These are phyloP conservation scores for Chrysanthemum seticuspe DNA, from an alignment of 129 eudicot genomes.

Conservation along the genomic window DNA sequence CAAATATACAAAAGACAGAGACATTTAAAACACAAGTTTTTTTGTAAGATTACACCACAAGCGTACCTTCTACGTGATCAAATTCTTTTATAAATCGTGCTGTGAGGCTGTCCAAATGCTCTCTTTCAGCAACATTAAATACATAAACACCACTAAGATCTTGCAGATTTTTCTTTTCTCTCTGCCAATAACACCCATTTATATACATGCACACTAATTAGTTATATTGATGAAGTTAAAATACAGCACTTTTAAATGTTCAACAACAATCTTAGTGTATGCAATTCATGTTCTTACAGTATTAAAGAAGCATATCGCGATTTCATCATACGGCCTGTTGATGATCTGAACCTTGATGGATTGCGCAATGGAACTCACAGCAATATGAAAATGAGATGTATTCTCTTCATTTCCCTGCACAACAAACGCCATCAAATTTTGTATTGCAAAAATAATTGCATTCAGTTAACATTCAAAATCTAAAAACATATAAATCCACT, in stretches of 20 bases:
- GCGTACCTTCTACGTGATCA: slow-evolving; percentile 70
- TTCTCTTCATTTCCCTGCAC: slow-evolving; percentile 68
- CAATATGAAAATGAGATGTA: slow-evolving; percentile 66
- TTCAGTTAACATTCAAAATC: not conserved
- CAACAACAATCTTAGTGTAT: slow-evolving; percentile 10
- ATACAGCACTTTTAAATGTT: not conserved
- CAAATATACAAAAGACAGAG: too few species aligned
- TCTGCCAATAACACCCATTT: slow-evolving; percentile 42
- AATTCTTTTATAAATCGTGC: slow-evolving; percentile 91
- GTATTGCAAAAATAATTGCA: not conserved
- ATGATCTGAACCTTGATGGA: slow-evolving; percentile 84
- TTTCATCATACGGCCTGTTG: slow-evolving; percentile 89
- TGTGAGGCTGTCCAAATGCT: slow-evolving; percentile 76
- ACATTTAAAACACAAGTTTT: too few species aligned
- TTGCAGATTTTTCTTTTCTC: slow-evolving; percentile 92
- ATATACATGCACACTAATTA: slow-evolving; percentile 7
- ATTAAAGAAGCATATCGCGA: slow-evolving; percentile 93
- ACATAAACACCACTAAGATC: slow-evolving; percentile 80
- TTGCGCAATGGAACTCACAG: slow-evolving; percentile 68
- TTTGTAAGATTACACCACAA: slow-evolving; percentile 1
- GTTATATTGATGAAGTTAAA: not conserved
- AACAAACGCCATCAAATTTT: not conserved
- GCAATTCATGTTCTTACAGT: slow-evolving; percentile 53
- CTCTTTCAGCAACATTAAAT: slow-evolving; percentile 79
- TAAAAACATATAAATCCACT: not conserved